Conservation (phyloP, 192 early-diverging fungal genomes). For the Coemansia sp. region DNA sequence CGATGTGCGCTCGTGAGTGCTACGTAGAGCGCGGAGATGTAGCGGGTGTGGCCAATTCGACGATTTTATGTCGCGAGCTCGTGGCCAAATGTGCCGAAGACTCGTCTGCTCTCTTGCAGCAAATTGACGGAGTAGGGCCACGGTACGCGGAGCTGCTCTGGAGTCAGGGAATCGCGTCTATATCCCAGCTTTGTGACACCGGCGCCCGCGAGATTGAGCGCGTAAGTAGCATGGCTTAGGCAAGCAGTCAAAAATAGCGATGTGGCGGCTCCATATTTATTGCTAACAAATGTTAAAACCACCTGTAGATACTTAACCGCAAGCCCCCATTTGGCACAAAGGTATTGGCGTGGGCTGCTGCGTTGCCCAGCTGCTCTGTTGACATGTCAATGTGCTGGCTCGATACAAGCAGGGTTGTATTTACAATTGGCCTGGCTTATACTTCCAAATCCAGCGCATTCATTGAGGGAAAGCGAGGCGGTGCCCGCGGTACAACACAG, state of each 20-base stretch:
- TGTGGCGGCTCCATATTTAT: too few species aligned
- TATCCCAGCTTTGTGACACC: constrained; percentile 37
- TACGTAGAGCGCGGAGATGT: constrained; percentile 13
- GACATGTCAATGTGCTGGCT: constrained; percentile 23
- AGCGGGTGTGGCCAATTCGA: constrained; percentile 11
- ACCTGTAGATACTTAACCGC: constrained; percentile 47
- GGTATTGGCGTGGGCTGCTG: constrained; percentile 23
- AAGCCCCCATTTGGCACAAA: constrained; percentile 69
- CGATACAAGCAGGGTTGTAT: constrained; percentile 25
- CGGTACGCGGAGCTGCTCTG: constrained; percentile 54
- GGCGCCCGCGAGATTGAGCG: constrained; percentile 59
- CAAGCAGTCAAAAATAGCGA: too few species aligned
- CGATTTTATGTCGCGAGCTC: constrained; percentile 40
- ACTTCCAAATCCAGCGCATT: neutral
- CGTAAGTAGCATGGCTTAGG: constrained; percentile 5
- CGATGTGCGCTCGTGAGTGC: constrained; percentile 29
- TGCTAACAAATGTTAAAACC: neutral
- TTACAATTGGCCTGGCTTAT: constrained; percentile 15
- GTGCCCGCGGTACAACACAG: neutral
- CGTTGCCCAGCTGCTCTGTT: constrained; percentile 2
- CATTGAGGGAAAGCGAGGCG: neutral
- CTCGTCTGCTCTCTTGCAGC: constrained; percentile 54
- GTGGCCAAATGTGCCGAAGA: constrained; percentile 54
- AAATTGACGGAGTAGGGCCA: constrained; percentile 64
- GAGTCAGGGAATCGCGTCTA: constrained; percentile 50